Base-by-base conservation (phyloP, 495 filamentous ascomycete genomes). In the Xylaria cubensis region DNA sequence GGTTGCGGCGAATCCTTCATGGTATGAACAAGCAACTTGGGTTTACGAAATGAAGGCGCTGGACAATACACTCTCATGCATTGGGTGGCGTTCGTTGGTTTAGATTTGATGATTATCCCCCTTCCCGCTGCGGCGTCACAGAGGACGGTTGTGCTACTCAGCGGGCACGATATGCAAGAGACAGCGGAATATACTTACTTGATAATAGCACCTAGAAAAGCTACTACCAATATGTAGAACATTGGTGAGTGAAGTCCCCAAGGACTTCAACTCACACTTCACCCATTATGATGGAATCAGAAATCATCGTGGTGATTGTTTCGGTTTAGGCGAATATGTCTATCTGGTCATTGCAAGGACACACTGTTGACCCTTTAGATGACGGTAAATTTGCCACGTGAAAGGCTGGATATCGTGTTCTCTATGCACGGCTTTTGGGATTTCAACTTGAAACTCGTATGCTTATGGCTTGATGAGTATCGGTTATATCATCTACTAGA, bases 1-100 rank as follows among this genome's bases (percentile, higher is more conserved):
- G 96, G 96, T 12, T 99, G 96, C 77, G 96, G 96, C 62, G 96
- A 98, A 84, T 97, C 93, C 13, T 99, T 99, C 79, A 97, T 96
- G 90, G 93, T 98, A 64, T 88, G 78, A 80, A 69, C 34, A 34
- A 26, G 15, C n/a, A 26, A n/a, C 10, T 19, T 13, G 7, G 19
- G 21, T 44, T 50, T 42, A 67, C 59, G 29, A 67, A 32, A 34
- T 56, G 26, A 67, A 32, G 34, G 51, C 24, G 19, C 21, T 61
- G 34, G 59, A 53, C 13, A 26, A 26, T 72, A 72, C n/a, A 51
- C 6, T 53, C 19, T 72, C 51, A 59, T 72, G 70, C 70, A 72
- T 72, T 12, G 70, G 63, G 63, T 17, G 70, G 70, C 70, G 70
- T 72, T 72, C 10, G 29, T 41, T 21, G 69, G 59, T 36, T 64